phyloP scores from a whole-genome alignment of 805 yeast genomes.

The Candida maris region DNA sequence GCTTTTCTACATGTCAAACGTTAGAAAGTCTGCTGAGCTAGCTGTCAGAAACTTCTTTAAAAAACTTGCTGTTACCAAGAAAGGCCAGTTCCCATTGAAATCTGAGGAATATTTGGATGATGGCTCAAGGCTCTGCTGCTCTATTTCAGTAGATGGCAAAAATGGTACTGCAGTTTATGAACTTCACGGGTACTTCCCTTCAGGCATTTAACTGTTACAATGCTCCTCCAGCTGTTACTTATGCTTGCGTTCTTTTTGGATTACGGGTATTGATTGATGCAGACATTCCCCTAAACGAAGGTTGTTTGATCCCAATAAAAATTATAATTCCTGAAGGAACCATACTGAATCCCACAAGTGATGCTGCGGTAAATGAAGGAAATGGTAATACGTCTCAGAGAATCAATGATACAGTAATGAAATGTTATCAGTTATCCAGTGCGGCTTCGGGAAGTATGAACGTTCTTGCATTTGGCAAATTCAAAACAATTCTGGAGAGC shows the following conservation, averaged over 20 bases:
- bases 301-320: slow-evolving; percentile 45
- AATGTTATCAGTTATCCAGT: slow-evolving; percentile 53
- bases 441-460: slow-evolving; percentile 60
- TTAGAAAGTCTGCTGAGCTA: slow-evolving; percentile 40
- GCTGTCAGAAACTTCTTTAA: slow-evolving; percentile 36
- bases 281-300: slow-evolving; percentile 55
- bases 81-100: slow-evolving; percentile 30
- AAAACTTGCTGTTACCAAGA: slow-evolving; percentile 37
- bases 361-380: slow-evolving; percentile 51
- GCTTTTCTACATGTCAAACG: slow-evolving; percentile 42
- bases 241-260: slow-evolving; percentile 51
- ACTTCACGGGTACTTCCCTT: slow-evolving; percentile 47
- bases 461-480: slow-evolving; percentile 54
- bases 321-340: slow-evolving; percentile 33
- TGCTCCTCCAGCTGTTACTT: slow-evolving; percentile 52
- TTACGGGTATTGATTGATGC: slow-evolving; percentile 46
- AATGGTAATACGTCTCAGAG: slow-evolving; percentile 57
- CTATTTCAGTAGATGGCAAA: slow-evolving; percentile 37
- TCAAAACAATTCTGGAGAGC: slow-evolving; percentile 35
- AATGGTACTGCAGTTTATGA: slow-evolving; percentile 45
- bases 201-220: slow-evolving; percentile 51
- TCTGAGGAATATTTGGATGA: slow-evolving; percentile 52
- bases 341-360: slow-evolving; percentile 35
- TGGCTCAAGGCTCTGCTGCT: slow-evolving; percentile 47
- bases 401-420: slow-evolving; percentile 49